Evolutionary conservation across 164 flowering plant species (phyloP).

Genomic region (Sextonia rubra): DNA sequence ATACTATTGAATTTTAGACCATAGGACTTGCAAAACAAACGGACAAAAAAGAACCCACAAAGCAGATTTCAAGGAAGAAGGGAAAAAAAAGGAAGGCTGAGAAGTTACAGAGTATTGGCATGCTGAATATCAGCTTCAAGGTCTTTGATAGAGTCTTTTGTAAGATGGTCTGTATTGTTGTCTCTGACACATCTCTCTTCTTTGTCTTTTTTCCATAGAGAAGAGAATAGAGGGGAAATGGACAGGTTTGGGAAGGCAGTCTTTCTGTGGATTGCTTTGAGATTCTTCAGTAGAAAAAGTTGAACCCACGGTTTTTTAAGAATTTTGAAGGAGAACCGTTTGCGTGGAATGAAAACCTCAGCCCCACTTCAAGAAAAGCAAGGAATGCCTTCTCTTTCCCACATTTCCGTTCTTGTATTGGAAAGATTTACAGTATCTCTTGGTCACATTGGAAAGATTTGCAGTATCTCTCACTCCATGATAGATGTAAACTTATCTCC

Average conservation of each 20-base stretch:
- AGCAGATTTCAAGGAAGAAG: not conserved
- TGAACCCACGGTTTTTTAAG: no score
- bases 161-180: constrained; percentile 4
- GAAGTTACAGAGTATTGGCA: constrained; percentile 12
- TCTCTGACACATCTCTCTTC: constrained; percentile 7
- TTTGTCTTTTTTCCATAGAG: not conserved
- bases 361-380: constrained; percentile 8
- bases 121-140: constrained; percentile 15
- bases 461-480: no score
- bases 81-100: not conserved
- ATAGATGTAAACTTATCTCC: not conserved
- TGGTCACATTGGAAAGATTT: not conserved
- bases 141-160: constrained; percentile 13
- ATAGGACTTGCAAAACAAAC: no score
- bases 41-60: not conserved
- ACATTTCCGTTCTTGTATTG: not conserved
- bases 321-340: not conserved
- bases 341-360: constrained; percentile 1
- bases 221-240: not conserved
- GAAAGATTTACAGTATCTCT: not conserved
- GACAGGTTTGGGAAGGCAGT: not conserved
- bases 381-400: constrained; percentile 13
- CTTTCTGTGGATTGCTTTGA: not conserved
- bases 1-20: not conserved
- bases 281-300: not conserved